A percentile compares a stretch with the other conserved stretches of the same genome.
phyloP scores from a whole-genome alignment of 2,329 filamentous ascomycete genomes.

The Mariannaea elegans region DNA sequence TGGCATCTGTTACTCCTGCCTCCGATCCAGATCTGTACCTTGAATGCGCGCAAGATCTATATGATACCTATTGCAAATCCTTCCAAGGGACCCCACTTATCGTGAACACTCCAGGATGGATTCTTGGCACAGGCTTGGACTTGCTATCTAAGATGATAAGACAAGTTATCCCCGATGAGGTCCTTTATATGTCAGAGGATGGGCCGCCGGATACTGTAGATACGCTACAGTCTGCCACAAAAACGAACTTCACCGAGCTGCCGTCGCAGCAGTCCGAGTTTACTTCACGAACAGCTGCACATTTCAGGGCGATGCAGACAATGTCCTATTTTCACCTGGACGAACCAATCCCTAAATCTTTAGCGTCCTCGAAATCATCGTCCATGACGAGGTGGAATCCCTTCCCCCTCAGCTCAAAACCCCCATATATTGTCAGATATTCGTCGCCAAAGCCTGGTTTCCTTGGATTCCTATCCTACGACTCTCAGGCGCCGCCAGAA shows the following conservation, averaged over 20 bases:
- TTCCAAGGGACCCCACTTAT: conserved; percentile 64
- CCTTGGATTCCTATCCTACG: conserved; percentile 73
- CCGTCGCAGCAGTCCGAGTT: conserved; percentile 68
- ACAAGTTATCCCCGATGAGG: conserved; percentile 63
- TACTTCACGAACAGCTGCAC: conserved; percentile 67
- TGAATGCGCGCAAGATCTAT: conserved; percentile 70
- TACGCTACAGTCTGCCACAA: conserved; percentile 56
- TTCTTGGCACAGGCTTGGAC: conserved; percentile 74
- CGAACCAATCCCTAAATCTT: conserved; percentile 28
- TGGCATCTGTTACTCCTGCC: conserved; percentile 71
- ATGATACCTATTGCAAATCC: conserved; percentile 62
- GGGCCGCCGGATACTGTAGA: conserved; percentile 67
- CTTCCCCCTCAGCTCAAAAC: conserved; percentile 62
- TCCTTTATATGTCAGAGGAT: conserved; percentile 75
- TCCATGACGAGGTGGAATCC: conserved; percentile 56
- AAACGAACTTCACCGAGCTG: conserved; percentile 58
- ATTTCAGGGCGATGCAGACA: conserved; percentile 78
- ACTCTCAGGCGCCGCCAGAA: conserved; percentile 67
- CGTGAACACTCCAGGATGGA: conserved; percentile 80
- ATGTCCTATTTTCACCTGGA: conserved; percentile 78
- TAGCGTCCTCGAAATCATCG: conserved; percentile 4
- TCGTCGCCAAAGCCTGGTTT: conserved; percentile 60
- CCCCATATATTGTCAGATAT: conserved; percentile 72
- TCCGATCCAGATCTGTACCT: conserved; percentile 74
- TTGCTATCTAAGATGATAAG: conserved; percentile 67